Conservation (phyloP, 75 land plant genomes). For the Pinus albicaulis region DNA sequence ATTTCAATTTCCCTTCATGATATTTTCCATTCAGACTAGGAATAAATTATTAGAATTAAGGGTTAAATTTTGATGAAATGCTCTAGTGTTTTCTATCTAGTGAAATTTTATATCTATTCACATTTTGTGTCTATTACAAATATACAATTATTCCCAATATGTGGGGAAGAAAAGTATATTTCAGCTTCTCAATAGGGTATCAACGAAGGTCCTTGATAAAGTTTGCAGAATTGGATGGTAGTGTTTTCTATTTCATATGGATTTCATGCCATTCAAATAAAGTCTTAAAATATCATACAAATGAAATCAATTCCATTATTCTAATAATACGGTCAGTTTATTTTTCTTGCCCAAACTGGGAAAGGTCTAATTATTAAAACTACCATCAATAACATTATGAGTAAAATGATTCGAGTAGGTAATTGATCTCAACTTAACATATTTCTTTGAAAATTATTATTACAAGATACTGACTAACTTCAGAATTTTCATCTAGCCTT, state of each 20-base stretch:
- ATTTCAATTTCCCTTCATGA: too few relatives aligned
- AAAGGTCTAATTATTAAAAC: too few relatives aligned
- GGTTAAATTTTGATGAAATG: not conserved
- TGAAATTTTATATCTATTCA: too few relatives aligned
- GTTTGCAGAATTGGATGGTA: conserved; percentile 34
- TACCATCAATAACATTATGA: too few relatives aligned
- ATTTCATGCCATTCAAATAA: not conserved
- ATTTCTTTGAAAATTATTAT: too few relatives aligned
- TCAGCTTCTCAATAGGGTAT: conserved; percentile 33
- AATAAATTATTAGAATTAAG: not conserved
- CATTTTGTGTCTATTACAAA: not conserved
- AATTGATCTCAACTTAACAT: too few relatives aligned
- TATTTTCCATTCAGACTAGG: too few relatives aligned
- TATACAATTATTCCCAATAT: conserved; percentile 41
- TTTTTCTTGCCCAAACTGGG: too few relatives aligned
- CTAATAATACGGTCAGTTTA: too few relatives aligned
- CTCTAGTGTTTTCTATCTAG: conserved; percentile 1
- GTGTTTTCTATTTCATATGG: not conserved
- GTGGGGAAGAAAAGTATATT: conserved; percentile 75
- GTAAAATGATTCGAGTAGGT: too few relatives aligned
- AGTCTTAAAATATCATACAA: not conserved
- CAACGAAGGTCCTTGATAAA: conserved; percentile 42
- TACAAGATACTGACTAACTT: too few relatives aligned
- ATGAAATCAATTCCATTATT: not conserved
- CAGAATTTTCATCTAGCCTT: too few relatives aligned